These are phyloP conservation scores for Venturia pyrina DNA, from an alignment of 2,329 filamentous ascomycete genomes.

Conservation along the genomic window DNA sequence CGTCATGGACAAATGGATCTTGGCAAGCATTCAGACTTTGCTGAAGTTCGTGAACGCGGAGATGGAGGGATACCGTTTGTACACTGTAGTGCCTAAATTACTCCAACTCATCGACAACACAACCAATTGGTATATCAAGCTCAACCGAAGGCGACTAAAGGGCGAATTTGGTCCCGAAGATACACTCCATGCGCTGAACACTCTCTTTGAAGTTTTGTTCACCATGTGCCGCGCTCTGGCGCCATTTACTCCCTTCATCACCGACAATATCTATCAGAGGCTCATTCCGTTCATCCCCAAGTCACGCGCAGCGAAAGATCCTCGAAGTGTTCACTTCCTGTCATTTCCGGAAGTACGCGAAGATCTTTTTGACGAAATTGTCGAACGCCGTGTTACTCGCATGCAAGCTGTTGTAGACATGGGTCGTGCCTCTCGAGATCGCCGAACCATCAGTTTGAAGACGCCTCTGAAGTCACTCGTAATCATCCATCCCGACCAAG, in stretches of 20 bases:
- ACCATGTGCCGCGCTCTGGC: conserved; percentile 81
- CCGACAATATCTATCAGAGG: conserved; percentile 84
- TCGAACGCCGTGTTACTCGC: conserved; percentile 75
- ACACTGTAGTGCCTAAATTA: conserved; percentile 83
- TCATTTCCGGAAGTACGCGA: conserved; percentile 79
- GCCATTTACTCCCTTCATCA: conserved; percentile 91
- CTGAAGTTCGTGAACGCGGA: conserved; percentile 87
- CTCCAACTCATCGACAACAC: conserved; percentile 82
- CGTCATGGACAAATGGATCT: conserved; percentile 93
- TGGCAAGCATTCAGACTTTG: conserved; percentile 84
- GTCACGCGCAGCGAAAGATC: conserved; percentile 57
- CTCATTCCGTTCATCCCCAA: conserved; percentile 74
- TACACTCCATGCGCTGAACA: conserved; percentile 83
- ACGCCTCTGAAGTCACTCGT: conserved; percentile 82
- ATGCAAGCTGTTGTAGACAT: conserved; percentile 98
- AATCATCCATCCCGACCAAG: conserved; percentile 72
- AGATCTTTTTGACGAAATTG: conserved; percentile 75
- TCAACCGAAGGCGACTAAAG: conserved; percentile 86
- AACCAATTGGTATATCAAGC: conserved; percentile 98
- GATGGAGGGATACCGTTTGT: conserved; percentile 64
- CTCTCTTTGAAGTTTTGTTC: conserved; percentile 86
- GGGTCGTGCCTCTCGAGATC: conserved; percentile 74
- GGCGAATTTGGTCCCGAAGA: conserved; percentile 79
- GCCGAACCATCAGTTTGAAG: conserved; percentile 75
- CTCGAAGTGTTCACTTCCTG: conserved; percentile 85